These are phyloP conservation scores for Aegilops bicornis DNA, from an alignment of 176 grass and related monocot species.

Conservation along the genomic window DNA sequence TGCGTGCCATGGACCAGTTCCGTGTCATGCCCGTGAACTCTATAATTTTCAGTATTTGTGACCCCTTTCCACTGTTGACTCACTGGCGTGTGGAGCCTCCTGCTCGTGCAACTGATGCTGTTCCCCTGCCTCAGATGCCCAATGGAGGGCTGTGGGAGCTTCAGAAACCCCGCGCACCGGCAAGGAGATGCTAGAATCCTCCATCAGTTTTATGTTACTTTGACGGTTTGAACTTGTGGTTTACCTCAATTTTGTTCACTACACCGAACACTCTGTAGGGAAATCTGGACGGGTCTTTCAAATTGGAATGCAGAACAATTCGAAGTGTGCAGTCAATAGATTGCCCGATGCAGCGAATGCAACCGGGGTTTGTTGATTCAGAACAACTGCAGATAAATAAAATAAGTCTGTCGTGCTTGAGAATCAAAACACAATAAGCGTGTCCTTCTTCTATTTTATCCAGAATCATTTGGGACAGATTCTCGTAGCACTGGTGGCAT, in stretches of 20 bases:
- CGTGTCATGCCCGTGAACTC: conserved; percentile 15
- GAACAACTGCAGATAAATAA: background rate
- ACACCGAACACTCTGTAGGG: background rate
- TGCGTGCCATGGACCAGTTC: background rate
- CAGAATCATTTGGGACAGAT: background rate
- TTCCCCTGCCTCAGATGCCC: background rate
- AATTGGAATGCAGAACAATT: background rate
- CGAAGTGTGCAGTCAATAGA: background rate
- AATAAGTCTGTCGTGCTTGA: background rate
- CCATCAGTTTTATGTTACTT: background rate
- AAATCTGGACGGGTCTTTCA: background rate
- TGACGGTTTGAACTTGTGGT: background rate
- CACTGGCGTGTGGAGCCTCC: background rate
- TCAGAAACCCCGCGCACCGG: background rate
- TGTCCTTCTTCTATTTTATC: background rate
- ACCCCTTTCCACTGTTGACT: background rate
- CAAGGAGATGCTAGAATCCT: background rate
- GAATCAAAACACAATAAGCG: background rate
- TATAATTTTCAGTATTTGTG: background rate
- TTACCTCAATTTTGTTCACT: background rate
- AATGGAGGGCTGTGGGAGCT: background rate
- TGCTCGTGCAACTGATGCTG: background rate
- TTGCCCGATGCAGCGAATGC: background rate
- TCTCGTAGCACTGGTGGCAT: background rate
- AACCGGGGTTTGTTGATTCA: background rate